These are phyloP conservation scores for Annulohypoxylon moriforme DNA, from an alignment of 495 filamentous ascomycete species.

Conservation along the genomic window DNA sequence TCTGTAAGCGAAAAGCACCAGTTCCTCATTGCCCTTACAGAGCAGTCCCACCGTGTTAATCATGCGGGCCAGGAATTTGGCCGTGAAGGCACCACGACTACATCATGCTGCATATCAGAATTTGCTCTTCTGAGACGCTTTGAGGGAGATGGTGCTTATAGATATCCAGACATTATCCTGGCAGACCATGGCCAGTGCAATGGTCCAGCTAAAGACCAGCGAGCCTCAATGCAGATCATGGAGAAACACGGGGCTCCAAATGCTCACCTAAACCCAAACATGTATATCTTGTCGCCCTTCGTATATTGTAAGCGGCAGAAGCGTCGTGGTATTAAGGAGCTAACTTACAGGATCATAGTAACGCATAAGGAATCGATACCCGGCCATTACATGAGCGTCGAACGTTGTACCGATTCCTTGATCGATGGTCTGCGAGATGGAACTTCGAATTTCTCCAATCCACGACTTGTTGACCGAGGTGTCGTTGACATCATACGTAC, in stretches of 20 bases:
- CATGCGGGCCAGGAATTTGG: conserved; percentile 61
- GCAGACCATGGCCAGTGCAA: neutral
- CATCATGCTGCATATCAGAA: neutral
- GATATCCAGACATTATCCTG: neutral
- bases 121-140: neutral
- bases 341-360: conserved; percentile 49
- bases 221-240: neutral
- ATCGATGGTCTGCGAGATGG: conserved; percentile 48
- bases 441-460: conserved; percentile 40
- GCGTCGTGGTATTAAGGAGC: neutral
- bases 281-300: conserved; percentile 57
- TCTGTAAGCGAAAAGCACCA: conserved; percentile 46
- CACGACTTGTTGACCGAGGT: conserved; percentile 43
- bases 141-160: neutral
- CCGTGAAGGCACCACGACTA: conserved; percentile 62
- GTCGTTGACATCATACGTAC: conserved; percentile 50
- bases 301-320: conserved; percentile 16
- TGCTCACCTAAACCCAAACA: conserved; percentile 58
- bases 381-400: conserved; percentile 58
- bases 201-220: neutral
- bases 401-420: conserved; percentile 56
- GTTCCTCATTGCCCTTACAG: conserved; percentile 60
- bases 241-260: neutral
- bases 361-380: conserved; percentile 61
- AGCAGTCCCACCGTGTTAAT: conserved; percentile 58